Percentiles rank a stretch among this genome's conserved stretches.
Evolutionary conservation across 441 rosid species (phyloP).

Genomic region (Arabidopsis lyrata): DNA sequence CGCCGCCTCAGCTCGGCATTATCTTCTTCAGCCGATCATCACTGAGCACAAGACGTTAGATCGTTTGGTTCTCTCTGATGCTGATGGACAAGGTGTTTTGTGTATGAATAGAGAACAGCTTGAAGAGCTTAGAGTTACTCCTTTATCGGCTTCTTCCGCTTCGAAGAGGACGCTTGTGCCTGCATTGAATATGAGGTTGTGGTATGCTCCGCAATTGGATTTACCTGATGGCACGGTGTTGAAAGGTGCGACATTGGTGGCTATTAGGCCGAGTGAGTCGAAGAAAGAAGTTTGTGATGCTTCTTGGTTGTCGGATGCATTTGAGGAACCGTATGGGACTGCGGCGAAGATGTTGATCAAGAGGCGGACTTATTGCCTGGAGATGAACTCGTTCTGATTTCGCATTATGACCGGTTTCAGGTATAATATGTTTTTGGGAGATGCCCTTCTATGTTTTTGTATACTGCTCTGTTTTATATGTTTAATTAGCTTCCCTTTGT

Average conservation of each 20-base stretch:
- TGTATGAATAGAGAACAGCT: constrained; percentile 90
- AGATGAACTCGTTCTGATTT: constrained; percentile 93
- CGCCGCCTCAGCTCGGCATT: constrained; percentile 94
- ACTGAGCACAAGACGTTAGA: constrained; percentile 88
- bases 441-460: background rate
- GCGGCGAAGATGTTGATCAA: constrained; percentile 86
- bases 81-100: constrained; percentile 89
- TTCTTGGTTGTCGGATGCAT: constrained; percentile 77
- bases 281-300: constrained; percentile 71
- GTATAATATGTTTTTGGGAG: constrained; percentile 5
- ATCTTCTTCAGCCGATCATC: constrained; percentile 84
- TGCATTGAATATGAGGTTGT: constrained; percentile 85
- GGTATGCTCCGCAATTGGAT: constrained; percentile 90
- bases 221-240: constrained; percentile 77
- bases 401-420: constrained; percentile 26
- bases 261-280: constrained; percentile 78
- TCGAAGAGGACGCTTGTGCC: constrained; percentile 96
- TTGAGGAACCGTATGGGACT: constrained; percentile 87
- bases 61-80: constrained; percentile 78
- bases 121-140: constrained; percentile 89
- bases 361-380: constrained; percentile 87
- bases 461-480: background rate
- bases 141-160: constrained; percentile 81
- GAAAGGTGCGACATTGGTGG: constrained; percentile 94
- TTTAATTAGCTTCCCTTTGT: background rate